Conservation (phyloP, 768 basidiomycete species). For the Pseudohyphozyma bogoriensis region DNA sequence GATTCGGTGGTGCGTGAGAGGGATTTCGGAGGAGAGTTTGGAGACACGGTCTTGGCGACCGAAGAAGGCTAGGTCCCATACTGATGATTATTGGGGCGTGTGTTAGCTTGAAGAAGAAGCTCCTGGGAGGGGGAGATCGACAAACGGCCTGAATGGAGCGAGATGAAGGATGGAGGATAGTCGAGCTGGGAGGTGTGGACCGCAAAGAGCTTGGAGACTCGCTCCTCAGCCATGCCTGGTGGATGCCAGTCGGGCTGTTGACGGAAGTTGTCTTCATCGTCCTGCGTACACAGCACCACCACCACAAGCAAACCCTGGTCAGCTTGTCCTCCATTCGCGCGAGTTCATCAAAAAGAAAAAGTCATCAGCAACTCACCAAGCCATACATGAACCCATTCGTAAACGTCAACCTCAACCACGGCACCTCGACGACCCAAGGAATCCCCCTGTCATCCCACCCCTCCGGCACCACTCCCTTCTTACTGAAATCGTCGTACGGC, state of each 20-base stretch:
- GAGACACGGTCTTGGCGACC: conserved; percentile 30
- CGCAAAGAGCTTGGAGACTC: conserved; percentile 30
- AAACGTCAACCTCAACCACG: conserved; percentile 20
- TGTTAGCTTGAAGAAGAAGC: neutral
- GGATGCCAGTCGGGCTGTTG: conserved; percentile 30
- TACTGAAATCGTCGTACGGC: conserved; percentile 25
- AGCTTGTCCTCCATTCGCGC: neutral
- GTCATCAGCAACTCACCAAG: conserved; percentile 18
- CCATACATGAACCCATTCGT: conserved; percentile 34
- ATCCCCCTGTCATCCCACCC: conserved; percentile 29
- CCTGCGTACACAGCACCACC: conserved; percentile 7
- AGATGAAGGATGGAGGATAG: conserved; percentile 28
- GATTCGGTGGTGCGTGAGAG: conserved; percentile 26
- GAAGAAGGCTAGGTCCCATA: conserved; percentile 34
- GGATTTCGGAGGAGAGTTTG: conserved; percentile 21
- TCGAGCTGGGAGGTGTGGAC: conserved; percentile 25
- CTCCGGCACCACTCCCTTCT: conserved; percentile 12
- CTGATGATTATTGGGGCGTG: too few species aligned
- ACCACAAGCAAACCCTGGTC: neutral
- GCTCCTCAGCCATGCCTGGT: conserved; percentile 31
- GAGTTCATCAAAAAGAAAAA: neutral
- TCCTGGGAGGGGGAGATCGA: neutral
- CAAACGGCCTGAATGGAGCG: conserved; percentile 29
- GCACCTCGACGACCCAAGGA: conserved; percentile 29
- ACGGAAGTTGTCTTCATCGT: conserved; percentile 32